These are phyloP conservation scores for Rhizopus sp. DNA, from an alignment of 371 early-diverging fungal species.

Conservation along the genomic window DNA sequence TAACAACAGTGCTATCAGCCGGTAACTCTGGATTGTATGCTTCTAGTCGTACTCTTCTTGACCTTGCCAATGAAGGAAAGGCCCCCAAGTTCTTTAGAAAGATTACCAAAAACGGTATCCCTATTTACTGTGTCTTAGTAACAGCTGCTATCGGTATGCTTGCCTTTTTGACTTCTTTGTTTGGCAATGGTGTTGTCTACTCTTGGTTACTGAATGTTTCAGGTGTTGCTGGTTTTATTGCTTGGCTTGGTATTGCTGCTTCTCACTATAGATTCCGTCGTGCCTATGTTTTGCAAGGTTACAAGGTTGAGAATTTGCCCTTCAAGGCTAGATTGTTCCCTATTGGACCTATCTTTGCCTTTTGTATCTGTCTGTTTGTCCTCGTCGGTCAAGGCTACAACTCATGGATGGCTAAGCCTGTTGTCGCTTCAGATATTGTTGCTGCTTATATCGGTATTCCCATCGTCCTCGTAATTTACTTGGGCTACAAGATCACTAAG, in stretches of 20 bases:
- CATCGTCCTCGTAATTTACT: conserved; percentile 34
- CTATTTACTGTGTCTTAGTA: conserved; percentile 55
- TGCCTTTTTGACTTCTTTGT: conserved; percentile 57
- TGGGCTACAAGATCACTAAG: conserved; percentile 58
- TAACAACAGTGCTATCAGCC: conserved; percentile 64
- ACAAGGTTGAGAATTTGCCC: conserved; percentile 65
- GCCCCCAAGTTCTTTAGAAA: conserved; percentile 53
- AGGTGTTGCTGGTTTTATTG: conserved; percentile 75
- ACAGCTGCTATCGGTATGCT: conserved; percentile 54
- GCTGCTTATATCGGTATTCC: conserved; percentile 46
- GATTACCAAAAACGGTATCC: conserved; percentile 53
- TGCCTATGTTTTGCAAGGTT: conserved; percentile 75
- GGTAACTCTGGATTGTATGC: conserved; percentile 76
- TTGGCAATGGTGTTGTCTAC: conserved; percentile 51
- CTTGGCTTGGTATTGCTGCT: conserved; percentile 78
- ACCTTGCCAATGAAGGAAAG: conserved; percentile 62
- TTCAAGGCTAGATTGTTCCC: conserved; percentile 76
- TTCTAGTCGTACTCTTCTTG: conserved; percentile 64
- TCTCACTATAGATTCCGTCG: conserved; percentile 83
- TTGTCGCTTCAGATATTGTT: conserved; percentile 28
- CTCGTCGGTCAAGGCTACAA: conserved; percentile 68
- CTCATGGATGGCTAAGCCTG: conserved; percentile 35
- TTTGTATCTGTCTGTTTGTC: conserved; percentile 56
- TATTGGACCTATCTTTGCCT: conserved; percentile 66
- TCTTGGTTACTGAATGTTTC: conserved; percentile 63